Evolutionary conservation across 257 asterid species (phyloP), one percentile per base, ranked within the genome.

Genomic region (Penstemon barbatus): DNA sequence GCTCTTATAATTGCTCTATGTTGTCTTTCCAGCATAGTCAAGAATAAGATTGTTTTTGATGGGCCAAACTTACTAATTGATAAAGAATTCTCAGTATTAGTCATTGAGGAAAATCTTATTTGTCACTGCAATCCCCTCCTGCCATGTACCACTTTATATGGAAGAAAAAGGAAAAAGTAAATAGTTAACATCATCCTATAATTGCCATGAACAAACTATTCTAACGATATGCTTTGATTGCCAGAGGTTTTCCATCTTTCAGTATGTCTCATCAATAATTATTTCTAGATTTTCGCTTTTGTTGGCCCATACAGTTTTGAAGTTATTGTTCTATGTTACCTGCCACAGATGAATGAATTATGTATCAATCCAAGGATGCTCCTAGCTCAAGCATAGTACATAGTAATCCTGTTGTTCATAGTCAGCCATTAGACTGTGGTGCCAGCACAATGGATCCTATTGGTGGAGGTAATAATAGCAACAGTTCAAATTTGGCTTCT

Each of bases 401-500:
- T 60, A 37, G 53, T 65, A 59, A 70, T 38, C 38, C 79, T 10
- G 45, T 57, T 48, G 75, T 70, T 55, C 73, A 18, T 39, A 72
- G 60, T 75, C 86, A 79, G 76, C 64, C 65, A 60, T 69, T 76
- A 25, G 79, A 77, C 61, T 59, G 76, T 15, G 57, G 78, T 66
- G 76, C 64, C 71, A 65, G 72, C 56, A 18, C 67, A 55, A 87
- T 92, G 98, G 97, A 92, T 53, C 82, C 87, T 18, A 56, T 48
- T 11, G 46, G 75, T 76, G 93, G 88, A 68, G 79, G 86, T 71
- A 80, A 76, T 79, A 80, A 74, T 77, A 75, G 75, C 78, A 84
- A 65, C 84, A 89, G 85, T 72, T 46, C 89, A 39, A 84, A 71
- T 84, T 75, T 85, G 71, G 89, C 96, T 37, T 89, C 97, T 41